Conservation (phyloP, 805 yeast genomes). For the Pichia cabralensis region DNA sequence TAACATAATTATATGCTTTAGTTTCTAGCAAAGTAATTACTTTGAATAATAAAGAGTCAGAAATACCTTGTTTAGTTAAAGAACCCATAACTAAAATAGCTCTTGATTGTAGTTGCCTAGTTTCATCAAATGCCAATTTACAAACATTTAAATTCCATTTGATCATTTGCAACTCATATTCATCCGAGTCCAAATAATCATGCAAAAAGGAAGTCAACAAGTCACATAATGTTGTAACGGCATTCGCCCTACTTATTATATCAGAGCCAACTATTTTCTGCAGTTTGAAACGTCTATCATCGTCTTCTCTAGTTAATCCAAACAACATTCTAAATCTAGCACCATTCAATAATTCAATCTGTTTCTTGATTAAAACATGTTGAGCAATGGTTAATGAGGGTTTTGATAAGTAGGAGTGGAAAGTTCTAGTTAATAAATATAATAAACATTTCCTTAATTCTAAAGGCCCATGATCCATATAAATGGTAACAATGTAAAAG, state of each 20-base stretch:
- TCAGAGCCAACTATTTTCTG: constrained; percentile 18
- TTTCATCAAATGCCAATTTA: constrained; percentile 47
- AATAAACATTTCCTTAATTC: constrained; percentile 55
- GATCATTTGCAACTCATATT: constrained; percentile 46
- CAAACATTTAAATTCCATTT: constrained; percentile 58
- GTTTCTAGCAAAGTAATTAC: constrained; percentile 16
- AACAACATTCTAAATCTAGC: constrained; percentile 60
- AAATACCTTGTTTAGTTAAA: constrained; percentile 51
- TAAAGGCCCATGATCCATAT: constrained; percentile 40
- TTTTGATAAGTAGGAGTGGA: constrained; percentile 58
- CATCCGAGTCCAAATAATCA: constrained; percentile 35
- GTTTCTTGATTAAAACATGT: constrained; percentile 33
- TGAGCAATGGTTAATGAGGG: constrained; percentile 36
- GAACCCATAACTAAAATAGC: constrained; percentile 65
- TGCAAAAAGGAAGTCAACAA: constrained; percentile 43
- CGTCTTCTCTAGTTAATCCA: constrained; percentile 52
- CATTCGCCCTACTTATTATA: constrained; percentile 32
- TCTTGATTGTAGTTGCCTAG: constrained; percentile 54
- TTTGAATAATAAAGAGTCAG: constrained; percentile 35
- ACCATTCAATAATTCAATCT: constrained; percentile 41
- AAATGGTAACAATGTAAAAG: constrained; percentile 53
- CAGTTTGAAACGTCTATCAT: constrained; percentile 20
- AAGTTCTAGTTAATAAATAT: constrained; percentile 51
- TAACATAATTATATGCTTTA: constrained; percentile 8
- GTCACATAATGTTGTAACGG: constrained; percentile 52